Base-by-base conservation (phyloP, 257 asterid genomes). In the Apocynum venetum region DNA sequence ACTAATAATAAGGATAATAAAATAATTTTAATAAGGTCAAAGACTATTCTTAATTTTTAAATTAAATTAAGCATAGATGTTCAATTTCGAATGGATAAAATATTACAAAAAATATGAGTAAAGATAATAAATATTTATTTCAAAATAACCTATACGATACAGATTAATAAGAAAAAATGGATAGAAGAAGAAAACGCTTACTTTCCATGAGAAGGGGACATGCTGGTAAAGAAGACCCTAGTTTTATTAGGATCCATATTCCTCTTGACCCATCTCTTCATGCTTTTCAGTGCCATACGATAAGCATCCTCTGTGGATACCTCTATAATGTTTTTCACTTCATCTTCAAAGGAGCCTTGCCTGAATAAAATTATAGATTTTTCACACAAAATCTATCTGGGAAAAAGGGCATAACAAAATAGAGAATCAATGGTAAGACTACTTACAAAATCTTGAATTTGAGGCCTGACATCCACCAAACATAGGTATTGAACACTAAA, bases 131-230 rank as follows among this genome's bases (percentile, higher is more conserved):
- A 25, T 25, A 25, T 25, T 25, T 25, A 25, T 25, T 25, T 25
- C 31, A 25, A 25, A 25, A 25, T 25, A 25, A 25, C 31, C 31
- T 25, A 25, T 25, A 25, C 31, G 31, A 0, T n/a, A n/a, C n/a
- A n/a, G n/a, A n/a, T 25, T 25, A 25, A 25, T 25, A 25, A 25
- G 31, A 25, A 25, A 25, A 25, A 25, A 25, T 25, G 31, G 31
- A 25, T 25, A 25, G 8, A 46, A 46, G 8, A 46, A 1, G 8
- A 51, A 53, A 19, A 10, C 25, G 73, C 82, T 78, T 77, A 94
- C 98, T 83, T 38, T 77, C 75, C 83, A 77, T 94, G 97, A 10
- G 89, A 82, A 38, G 97, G 95, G 4, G 98, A 92, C 91, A 92
- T 82, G 88, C 95, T 86, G 49, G 85, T 80, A 81, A 91, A 92